A percentile compares a stretch with the other conserved stretches of the same genome.
These are phyloP conservation scores for Acanthamoeba triangularis DNA, from an alignment of 208 protist genomes.

Conservation along the genomic window DNA sequence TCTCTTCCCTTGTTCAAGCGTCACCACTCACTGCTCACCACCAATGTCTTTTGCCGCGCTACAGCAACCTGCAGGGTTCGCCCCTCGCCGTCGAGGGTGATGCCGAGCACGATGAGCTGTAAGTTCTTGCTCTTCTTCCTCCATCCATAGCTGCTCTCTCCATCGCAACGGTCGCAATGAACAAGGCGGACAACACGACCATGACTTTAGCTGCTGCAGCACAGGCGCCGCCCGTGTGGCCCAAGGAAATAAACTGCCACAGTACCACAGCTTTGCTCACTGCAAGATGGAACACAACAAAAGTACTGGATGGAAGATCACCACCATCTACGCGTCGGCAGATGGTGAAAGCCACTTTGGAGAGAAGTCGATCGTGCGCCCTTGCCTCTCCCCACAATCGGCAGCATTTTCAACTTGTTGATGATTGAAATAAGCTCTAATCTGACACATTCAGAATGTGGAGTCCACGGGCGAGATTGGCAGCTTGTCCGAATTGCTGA, in stretches of 20 bases:
- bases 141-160: neutral
- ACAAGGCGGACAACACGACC: too few relatives aligned
- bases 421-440: too few relatives aligned
- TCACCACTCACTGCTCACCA: neutral
- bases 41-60: neutral
- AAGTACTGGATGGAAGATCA: conserved; percentile 7
- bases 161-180: too few relatives aligned
- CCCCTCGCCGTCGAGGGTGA: neutral
- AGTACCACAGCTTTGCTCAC: neutral
- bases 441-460: neutral
- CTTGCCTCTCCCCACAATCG: neutral
- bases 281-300: neutral
- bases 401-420: neutral
- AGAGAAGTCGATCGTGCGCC: neutral
- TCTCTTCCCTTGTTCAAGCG: neutral
- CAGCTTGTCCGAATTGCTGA: conserved; percentile 1
- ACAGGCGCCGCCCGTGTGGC: neutral
- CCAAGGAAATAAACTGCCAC: neutral
- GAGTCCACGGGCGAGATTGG: neutral
- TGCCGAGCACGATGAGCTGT: conserved; percentile 73
- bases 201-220: too few relatives aligned
- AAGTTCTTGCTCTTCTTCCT: neutral
- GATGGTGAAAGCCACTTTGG: conserved; percentile 41
- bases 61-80: conserved; percentile 31
- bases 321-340: conserved; percentile 15